Evolutionary conservation across 768 basidiomycete genomes (phyloP), one percentile per base, ranked within the genome.

Genomic region (Termitomyces sp.): DNA sequence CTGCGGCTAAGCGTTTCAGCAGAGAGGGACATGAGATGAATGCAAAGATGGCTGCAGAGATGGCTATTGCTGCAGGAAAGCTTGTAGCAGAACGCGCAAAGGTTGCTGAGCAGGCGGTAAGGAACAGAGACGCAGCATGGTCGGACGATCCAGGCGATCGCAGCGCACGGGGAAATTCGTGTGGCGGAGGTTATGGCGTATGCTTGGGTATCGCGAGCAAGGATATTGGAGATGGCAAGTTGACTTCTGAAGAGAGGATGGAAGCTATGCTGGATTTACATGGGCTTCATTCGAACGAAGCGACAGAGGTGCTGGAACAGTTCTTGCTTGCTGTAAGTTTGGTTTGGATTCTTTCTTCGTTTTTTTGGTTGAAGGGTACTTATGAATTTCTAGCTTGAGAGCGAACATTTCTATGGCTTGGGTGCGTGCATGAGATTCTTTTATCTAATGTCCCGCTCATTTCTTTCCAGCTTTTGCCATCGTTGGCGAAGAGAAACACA

Each of bases 401-500:
- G 80, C 26, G 94, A 97, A 68, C 85, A 88, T 67, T 96, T 86
- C 73, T 85, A 88, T 67, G 96, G 95, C 7, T 75, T 97, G 56
- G 87, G 90, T 91, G 60, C 63, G 82, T 34, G 8, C 28, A 9
- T 28, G 20, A 16, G 34, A 18, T 10, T 16, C 9, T 18, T 20
- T 4, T 20, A 8, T 47, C 13, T 12, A 31, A 44, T 31, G 22
- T 15, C 22, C 47, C n/a, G n/a, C 50, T 60, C 28, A 8, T 42
- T 9, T 46, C n/a, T 20, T 22, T 4, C 48, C 63, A 90, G 94
- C 91, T 5, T 99, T 90, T 69, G 75, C 92, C 20, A 80, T 99
- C 45, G 92, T 98, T 6, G 96, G 97, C 20, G 94, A 98, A 73
- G 92, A 96, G 71, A 96, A 94, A 71, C 96, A 98, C 70, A 93